phyloP scores from a whole-genome alignment of 202 grass and related monocot species.

The Digitaria exilis region DNA sequence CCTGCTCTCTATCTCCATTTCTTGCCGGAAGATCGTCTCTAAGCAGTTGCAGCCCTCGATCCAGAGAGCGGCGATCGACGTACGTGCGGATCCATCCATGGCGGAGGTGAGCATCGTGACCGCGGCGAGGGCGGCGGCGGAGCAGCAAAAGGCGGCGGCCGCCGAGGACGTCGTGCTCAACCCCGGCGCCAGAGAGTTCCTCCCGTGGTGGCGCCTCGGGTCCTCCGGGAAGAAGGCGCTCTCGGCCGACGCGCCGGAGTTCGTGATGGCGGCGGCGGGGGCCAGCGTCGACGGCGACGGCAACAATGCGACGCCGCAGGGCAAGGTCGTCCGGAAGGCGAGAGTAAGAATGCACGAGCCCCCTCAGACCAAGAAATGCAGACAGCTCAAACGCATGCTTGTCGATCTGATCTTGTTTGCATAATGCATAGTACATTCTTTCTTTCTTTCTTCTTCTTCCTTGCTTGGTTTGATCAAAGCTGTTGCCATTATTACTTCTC shows the following conservation, averaged over 20 bases:
- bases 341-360: background rate
- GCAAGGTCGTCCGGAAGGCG: background rate
- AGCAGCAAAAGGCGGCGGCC: background rate
- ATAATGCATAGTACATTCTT: too few species aligned
- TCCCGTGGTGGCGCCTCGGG: slow-evolving; percentile 3
- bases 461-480: too few species aligned
- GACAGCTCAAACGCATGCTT: background rate
- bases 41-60: background rate
- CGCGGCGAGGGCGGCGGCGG: background rate
- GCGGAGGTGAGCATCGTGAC: slow-evolving; percentile 15
- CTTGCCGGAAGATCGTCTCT: background rate
- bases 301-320: background rate
- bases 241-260: background rate
- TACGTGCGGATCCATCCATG: background rate
- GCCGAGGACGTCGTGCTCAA: background rate
- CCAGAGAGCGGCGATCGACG: too few species aligned
- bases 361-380: background rate
- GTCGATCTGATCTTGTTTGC: background rate
- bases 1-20: background rate
- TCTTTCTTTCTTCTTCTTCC: background rate
- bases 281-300: background rate
- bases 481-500: background rate
- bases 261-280: background rate
- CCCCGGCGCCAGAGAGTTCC: slow-evolving; percentile 15
- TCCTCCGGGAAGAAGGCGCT: background rate